Base-by-base conservation (phyloP, 192 early-diverging fungal genomes). In the Jimgerdemannia flammicorona region DNA sequence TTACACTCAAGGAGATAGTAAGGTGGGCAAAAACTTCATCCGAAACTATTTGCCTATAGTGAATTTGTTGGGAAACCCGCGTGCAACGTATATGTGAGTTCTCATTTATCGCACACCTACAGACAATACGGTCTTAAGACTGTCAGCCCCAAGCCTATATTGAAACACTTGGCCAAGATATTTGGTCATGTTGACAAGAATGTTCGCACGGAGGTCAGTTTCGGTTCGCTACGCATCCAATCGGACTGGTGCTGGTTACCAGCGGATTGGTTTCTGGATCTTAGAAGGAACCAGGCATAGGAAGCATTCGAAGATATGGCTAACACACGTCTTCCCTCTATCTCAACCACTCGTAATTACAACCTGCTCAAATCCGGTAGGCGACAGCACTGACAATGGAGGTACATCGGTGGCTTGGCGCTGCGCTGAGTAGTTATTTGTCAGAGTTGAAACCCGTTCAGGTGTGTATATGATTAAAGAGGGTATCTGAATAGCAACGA, bases 141-240 rank as follows among this genome's bases (percentile, higher is more conserved):
- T 42, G 83, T 95, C 4, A 87, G 87, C 43, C 83, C 93, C n/a
- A 98, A 97, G 75, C 92, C 91, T 3, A 83, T 99, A 42, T 69
- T 98, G 42, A 98, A 98, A 79, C 84, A 87, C 9, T 78, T 99
- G 41, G 85, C 94, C 41, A 94, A 96, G 78, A 84, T 98, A 41
- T 99, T 99, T 85, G 92, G 92, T 49, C 97, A 99, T 77, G 91
- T 91, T 42, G 98, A 99, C 78, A 97, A 96, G 70, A 90, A 85
- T 67, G 97, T 99, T 14, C 88, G 98, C 66, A 86, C 86, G 14
- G 98, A 99, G 86, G 93, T 95, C 81, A 86, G 81, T 59, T 59
- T 59, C 0, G 6, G 6, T 59, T 59, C 6, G 14, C 49, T 6
- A 10, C 14, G 14, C 49, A 59, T 59, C 49, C 49, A 10, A 14